Conservation (phyloP, 2,329 filamentous ascomycete genomes). For the Daldinia sp. region DNA sequence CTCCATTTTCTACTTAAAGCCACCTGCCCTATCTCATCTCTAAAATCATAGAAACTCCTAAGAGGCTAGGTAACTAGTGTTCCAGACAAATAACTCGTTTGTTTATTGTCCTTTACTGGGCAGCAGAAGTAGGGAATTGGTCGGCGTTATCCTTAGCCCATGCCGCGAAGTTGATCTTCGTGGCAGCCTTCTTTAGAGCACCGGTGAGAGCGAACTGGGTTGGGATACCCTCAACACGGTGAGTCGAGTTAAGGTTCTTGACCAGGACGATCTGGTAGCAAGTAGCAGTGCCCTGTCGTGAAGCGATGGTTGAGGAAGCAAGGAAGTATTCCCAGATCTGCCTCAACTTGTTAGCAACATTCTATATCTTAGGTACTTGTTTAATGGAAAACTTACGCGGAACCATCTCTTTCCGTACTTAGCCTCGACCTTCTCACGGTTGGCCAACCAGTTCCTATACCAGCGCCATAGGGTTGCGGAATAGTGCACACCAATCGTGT, state of each 20-base stretch:
- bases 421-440: conserved; percentile 88
- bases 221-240: conserved; percentile 76
- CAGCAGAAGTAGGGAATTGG: conserved; percentile 45
- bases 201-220: conserved; percentile 70
- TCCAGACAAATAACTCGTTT: background rate
- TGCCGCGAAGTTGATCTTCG: conserved; percentile 46
- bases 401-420: conserved; percentile 98
- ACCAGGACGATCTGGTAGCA: conserved; percentile 82
- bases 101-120: conserved; percentile 32
- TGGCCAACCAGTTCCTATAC: conserved; percentile 98
- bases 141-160: conserved; percentile 49
- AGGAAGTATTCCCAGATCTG: conserved; percentile 82
- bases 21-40: background rate
- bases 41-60: background rate
- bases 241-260: conserved; percentile 85
- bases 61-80: background rate
- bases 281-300: conserved; percentile 76
- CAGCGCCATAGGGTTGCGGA: conserved; percentile 96
- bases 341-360: conserved; percentile 24
- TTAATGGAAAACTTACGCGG: conserved; percentile 71
- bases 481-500: conserved; percentile 97
- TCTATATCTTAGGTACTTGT: background rate
- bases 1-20: background rate
- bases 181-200: conserved; percentile 57
- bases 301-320: conserved; percentile 77